These are phyloP conservation scores for Suillus subluteus DNA, from an alignment of 768 basidiomycete genomes.

Conservation along the genomic window DNA sequence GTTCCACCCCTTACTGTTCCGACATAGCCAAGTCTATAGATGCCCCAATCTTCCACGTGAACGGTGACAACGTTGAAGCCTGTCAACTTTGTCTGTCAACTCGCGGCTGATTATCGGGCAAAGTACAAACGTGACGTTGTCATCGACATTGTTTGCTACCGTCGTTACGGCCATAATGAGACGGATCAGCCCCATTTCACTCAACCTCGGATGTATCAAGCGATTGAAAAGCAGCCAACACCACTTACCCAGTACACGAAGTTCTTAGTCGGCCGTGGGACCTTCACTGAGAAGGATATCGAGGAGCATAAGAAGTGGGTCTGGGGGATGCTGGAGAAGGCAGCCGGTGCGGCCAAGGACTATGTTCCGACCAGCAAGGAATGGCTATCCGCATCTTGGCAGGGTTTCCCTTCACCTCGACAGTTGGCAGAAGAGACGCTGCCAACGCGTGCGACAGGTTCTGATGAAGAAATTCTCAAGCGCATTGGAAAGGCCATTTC, in stretches of 20 bases:
- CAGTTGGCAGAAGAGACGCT: conserved; percentile 91
- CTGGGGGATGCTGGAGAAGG: conserved; percentile 98
- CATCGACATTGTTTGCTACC: conserved; percentile 97
- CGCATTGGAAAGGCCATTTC: conserved; percentile 88
- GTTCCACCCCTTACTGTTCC: conserved; percentile 97
- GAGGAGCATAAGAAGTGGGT: conserved; percentile 99
- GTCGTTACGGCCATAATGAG: conserved; percentile 99
- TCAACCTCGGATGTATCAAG: conserved; percentile 98
- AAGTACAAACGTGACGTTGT: conserved; percentile 99
- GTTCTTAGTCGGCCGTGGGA: conserved; percentile 85
- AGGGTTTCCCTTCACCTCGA: conserved; percentile 96
- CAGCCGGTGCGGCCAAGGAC: conserved; percentile 91
- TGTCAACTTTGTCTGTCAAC: conserved; percentile 98
- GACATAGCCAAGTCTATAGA: conserved; percentile 99
- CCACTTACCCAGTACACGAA: conserved; percentile 91
- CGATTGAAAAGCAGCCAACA: conserved; percentile 92
- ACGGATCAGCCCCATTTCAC: conserved; percentile 99
- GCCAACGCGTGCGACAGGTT: conserved; percentile 88
- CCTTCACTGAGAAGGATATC: conserved; percentile 95
- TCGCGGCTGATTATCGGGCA: conserved; percentile 97
- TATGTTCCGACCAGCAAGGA: conserved; percentile 95
- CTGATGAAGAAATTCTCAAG: conserved; percentile 74
- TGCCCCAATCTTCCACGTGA: conserved; percentile 98
- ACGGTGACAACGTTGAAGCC: conserved; percentile 97
- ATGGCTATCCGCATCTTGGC: conserved; percentile 98